Percentiles rank a stretch among this genome's conserved stretches.
phyloP scores from a whole-genome alignment of 371 early-diverging fungal species.

The Saksenaea vasiformis region DNA sequence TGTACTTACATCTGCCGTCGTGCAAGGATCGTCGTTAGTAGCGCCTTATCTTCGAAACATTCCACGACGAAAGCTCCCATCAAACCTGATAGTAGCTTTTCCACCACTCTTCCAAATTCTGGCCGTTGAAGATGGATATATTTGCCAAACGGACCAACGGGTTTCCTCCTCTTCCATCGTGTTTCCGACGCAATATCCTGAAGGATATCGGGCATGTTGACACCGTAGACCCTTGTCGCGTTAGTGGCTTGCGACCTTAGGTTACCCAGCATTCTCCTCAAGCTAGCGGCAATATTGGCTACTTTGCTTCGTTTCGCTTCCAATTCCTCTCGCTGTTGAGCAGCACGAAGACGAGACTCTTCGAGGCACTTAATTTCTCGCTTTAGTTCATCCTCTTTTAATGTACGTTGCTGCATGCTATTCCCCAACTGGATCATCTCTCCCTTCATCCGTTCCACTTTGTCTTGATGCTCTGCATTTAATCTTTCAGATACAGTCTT shows the following conservation, averaged over 20 bases:
- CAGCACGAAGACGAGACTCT: too few species aligned
- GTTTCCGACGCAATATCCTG: conserved; percentile 56
- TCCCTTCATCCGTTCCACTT: conserved; percentile 5
- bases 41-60: conserved; percentile 64
- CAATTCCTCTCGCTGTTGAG: too few species aligned
- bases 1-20: conserved; percentile 41
- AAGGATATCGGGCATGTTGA: conserved; percentile 67
- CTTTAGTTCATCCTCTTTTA: too few species aligned
- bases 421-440: conserved; percentile 13
- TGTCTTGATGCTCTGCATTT: conserved; percentile 7
- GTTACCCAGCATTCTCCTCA: conserved; percentile 1
- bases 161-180: conserved; percentile 58
- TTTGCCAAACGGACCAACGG: conserved; percentile 87
- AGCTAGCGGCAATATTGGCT: not conserved
- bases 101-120: conserved; percentile 68
- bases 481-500: not conserved
- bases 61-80: conserved; percentile 82
- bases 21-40: conserved; percentile 56
- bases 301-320: not conserved
- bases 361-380: too few species aligned
- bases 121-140: conserved; percentile 65
- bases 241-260: conserved; percentile 62
- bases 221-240: conserved; percentile 70
- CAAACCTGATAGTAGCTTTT: conserved; percentile 66
- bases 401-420: too few species aligned